These are phyloP conservation scores for Coriolopsis trogii DNA, from an alignment of 1,284 basidiomycete species.

Conservation along the genomic window DNA sequence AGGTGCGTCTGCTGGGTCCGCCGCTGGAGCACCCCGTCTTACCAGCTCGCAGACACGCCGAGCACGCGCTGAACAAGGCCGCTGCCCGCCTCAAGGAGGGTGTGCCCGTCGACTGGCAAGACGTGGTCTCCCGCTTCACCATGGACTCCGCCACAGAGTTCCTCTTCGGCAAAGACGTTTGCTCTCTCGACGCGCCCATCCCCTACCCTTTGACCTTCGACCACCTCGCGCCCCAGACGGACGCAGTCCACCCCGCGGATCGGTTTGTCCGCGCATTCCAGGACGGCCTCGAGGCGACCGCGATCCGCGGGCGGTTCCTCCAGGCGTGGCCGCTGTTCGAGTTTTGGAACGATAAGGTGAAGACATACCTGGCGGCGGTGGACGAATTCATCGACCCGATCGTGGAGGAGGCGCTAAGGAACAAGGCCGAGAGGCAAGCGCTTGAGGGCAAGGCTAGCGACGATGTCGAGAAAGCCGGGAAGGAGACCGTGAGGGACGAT, in stretches of 20 bases:
- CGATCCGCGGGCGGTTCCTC: conserved; percentile 37
- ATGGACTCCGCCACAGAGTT: conserved; percentile 44
- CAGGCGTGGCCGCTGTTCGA: conserved; percentile 55
- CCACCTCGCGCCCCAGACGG: neutral
- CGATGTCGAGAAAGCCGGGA: conserved; percentile 28
- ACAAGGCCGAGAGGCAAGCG: conserved; percentile 26
- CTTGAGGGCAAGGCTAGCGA: neutral
- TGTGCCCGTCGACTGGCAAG: conserved; percentile 53
- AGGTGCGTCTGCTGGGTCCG: conserved; percentile 2
- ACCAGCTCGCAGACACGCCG: conserved; percentile 27
- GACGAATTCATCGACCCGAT: conserved; percentile 55
- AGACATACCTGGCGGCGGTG: conserved; percentile 48
- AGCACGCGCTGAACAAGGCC: conserved; percentile 34
- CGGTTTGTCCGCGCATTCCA: conserved; percentile 31
- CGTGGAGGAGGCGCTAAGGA: conserved; percentile 45
- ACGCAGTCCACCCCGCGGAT: conserved; percentile 31
- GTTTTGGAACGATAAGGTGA: conserved; percentile 46
- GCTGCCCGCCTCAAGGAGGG: conserved; percentile 42
- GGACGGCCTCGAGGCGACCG: conserved; percentile 41
- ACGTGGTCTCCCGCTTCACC: conserved; percentile 40
- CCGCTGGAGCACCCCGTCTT: neutral
- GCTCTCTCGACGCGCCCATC: conserved; percentile 35
- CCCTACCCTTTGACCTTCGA: conserved; percentile 28
- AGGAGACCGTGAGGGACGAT: conserved; percentile 36
- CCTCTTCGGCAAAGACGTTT: conserved; percentile 40